Percentiles rank a stretch among this genome's conserved stretches.
phyloP scores from a whole-genome alignment of 495 filamentous ascomycete genomes.

The Sporormia fimetaria region DNA sequence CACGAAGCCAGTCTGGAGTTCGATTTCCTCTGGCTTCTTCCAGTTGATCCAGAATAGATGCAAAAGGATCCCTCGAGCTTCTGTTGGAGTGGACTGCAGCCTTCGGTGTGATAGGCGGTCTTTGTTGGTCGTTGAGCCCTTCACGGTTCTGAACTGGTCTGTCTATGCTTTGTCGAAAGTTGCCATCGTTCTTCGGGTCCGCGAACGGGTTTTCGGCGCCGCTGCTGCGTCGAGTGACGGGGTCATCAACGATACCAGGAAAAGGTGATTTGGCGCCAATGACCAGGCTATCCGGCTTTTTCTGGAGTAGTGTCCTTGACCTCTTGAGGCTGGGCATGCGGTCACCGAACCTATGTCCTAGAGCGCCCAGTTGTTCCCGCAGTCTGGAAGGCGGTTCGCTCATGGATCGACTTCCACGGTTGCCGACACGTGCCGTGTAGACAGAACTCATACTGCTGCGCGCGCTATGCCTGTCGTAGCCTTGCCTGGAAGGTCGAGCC shows the following conservation, averaged over 20 bases:
- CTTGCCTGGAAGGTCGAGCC: slow-evolving; percentile 7
- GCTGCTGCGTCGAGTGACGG: slow-evolving; percentile 11
- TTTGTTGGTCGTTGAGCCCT: slow-evolving; percentile 20
- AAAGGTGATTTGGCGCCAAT: slow-evolving; percentile 15
- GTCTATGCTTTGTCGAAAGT: slow-evolving; percentile 1
- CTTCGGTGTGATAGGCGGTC: slow-evolving; percentile 15
- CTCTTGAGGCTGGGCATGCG: slow-evolving; percentile 22
- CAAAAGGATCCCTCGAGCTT: slow-evolving; percentile 17
- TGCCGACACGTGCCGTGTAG: slow-evolving; percentile 17
- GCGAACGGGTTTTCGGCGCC: slow-evolving; percentile 17
- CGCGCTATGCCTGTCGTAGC: slow-evolving; percentile 7
- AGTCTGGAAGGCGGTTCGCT: slow-evolving; percentile 19
- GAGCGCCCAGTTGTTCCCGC: slow-evolving; percentile 17
- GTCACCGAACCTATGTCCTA: slow-evolving; percentile 16
- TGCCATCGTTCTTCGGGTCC: slow-evolving; percentile 13
- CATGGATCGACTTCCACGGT: slow-evolving; percentile 16
- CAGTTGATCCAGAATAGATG: slow-evolving; percentile 16
- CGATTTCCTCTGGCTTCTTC: slow-evolving; percentile 15
- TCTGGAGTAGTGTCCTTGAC: slow-evolving; percentile 9
- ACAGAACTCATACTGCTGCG: slow-evolving; percentile 24
- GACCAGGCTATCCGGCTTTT: slow-evolving; percentile 12
- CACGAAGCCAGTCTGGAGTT: slow-evolving; percentile 23
- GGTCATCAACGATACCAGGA: slow-evolving; percentile 14
- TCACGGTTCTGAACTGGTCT: slow-evolving; percentile 1
- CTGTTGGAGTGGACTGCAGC: slow-evolving; percentile 3